Percentiles rank a stretch among this genome's conserved stretches.
Evolutionary conservation across 192 early-diverging fungal genomes (phyloP).

Genomic region (Globomyces pollinis-pini): DNA sequence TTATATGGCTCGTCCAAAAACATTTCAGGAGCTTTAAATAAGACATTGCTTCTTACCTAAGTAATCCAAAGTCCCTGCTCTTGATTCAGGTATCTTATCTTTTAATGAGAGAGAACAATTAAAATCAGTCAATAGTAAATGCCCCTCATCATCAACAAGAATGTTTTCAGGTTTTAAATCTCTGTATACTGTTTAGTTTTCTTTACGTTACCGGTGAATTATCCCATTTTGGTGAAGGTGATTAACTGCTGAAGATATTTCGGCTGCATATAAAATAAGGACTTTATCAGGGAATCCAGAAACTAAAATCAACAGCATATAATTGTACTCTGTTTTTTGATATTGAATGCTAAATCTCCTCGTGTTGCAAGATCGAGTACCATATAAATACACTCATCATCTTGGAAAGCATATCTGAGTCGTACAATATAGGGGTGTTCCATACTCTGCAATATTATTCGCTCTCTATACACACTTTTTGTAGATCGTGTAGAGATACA

Average conservation of each 20-base stretch:
- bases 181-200: slow-evolving; percentile 25
- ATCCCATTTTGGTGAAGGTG: slow-evolving; percentile 67
- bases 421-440: slow-evolving; percentile 78
- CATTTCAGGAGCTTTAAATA: slow-evolving; percentile 31
- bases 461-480: slow-evolving; percentile 84
- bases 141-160: slow-evolving; percentile 10
- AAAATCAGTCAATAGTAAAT: slow-evolving; percentile 35
- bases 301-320: too few species aligned
- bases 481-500: slow-evolving; percentile 78
- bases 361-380: slow-evolving; percentile 51
- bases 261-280: slow-evolving; percentile 64
- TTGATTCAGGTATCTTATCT: slow-evolving; percentile 13
- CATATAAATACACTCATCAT: slow-evolving; percentile 55
- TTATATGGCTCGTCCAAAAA: slow-evolving; percentile 19
- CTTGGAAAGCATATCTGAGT: slow-evolving; percentile 53
- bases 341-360: slow-evolving; percentile 51
- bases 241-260: slow-evolving; percentile 62
- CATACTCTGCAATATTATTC: slow-evolving; percentile 78
- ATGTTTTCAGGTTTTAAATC: slow-evolving; percentile 19
- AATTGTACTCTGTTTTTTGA: slow-evolving; percentile 16
- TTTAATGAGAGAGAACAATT: slow-evolving; percentile 43
- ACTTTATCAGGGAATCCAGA: slow-evolving; percentile 18
- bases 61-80: slow-evolving; percentile 83
- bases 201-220: slow-evolving; percentile 68
- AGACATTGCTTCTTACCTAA: slow-evolving; percentile 51